These are phyloP conservation scores for Medicago ruthenica DNA, from an alignment of 306 rosid genomes.

Conservation along the genomic window DNA sequence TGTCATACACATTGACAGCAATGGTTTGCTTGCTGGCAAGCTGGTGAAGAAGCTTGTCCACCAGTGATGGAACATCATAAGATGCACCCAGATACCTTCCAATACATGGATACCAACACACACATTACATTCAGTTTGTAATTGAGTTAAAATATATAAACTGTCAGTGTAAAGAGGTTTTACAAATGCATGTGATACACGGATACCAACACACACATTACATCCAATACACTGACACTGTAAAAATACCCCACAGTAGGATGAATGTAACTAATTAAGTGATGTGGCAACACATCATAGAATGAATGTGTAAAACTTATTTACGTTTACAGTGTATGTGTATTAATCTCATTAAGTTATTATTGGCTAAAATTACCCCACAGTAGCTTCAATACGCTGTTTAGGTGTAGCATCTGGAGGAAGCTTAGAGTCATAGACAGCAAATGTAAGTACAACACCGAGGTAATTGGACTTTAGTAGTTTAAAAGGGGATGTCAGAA, in stretches of 20 bases:
- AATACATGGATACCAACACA: slow-evolving; percentile 24
- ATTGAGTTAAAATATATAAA: too few relatives aligned
- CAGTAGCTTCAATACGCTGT: slow-evolving; percentile 79
- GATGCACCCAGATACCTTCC: slow-evolving; percentile 94
- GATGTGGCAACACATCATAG: too few relatives aligned
- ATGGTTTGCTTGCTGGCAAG: slow-evolving; percentile 98
- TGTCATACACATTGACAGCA: slow-evolving; percentile 93
- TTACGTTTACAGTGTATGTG: too few relatives aligned
- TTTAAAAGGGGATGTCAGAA: slow-evolving; percentile 93
- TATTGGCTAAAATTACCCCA: slow-evolving; percentile 67
- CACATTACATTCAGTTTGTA: slow-evolving; percentile 26
- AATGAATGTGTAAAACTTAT: too few relatives aligned
- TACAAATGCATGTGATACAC: too few relatives aligned
- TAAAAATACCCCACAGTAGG: too few relatives aligned
- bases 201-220: too few relatives aligned
- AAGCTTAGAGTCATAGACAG: slow-evolving; percentile 75
- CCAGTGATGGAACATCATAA: slow-evolving; percentile 92
- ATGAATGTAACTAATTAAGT: too few relatives aligned
- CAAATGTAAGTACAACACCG: slow-evolving; percentile 94
- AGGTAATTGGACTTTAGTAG: slow-evolving; percentile 87
- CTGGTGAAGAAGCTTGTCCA: slow-evolving; percentile 97
- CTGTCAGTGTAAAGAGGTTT: too few relatives aligned
- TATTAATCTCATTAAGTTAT: not conserved
- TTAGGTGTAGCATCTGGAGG: slow-evolving; percentile 72
- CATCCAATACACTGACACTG: too few relatives aligned